Evolutionary conservation across 345 rosid species (phyloP).

Genomic region (Orychophragmus violaceus): DNA sequence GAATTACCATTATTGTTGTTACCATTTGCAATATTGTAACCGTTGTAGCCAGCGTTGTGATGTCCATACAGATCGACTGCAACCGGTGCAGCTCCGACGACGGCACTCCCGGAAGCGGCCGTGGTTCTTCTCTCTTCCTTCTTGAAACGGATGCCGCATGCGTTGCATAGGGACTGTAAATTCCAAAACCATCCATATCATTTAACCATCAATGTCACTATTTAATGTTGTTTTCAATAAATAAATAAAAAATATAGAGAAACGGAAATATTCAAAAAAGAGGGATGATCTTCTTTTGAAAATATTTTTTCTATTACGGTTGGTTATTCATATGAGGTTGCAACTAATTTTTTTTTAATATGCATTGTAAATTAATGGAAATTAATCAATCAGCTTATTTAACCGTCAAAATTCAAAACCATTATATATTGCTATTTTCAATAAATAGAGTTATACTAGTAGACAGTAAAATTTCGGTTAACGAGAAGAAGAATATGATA

Average conservation of each 20-base stretch:
- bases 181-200: conserved; percentile 18
- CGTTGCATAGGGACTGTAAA: conserved; percentile 82
- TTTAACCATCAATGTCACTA: neutral
- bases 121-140: conserved; percentile 85
- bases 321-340: neutral
- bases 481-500: neutral
- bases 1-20: conserved; percentile 21
- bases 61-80: conserved; percentile 32
- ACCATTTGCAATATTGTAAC: conserved; percentile 8
- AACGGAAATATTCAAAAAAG: neutral
- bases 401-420: neutral
- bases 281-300: neutral
- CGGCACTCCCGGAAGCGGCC: conserved; percentile 34
- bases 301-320: neutral
- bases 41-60: conserved; percentile 18
- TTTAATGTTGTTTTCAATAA: conserved; percentile 14
- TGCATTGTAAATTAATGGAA: neutral
- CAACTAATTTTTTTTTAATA: neutral
- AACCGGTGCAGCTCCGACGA: conserved; percentile 29
- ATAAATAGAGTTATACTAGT: neutral
- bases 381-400: neutral
- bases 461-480: neutral
- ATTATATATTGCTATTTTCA: neutral
- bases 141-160: conserved; percentile 87
- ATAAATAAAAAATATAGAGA: neutral